Evolutionary conservation across 208 protist species (phyloP), one percentile per base, ranked within the genome.

Genomic region (Balamuthia mandrillaris): DNA sequence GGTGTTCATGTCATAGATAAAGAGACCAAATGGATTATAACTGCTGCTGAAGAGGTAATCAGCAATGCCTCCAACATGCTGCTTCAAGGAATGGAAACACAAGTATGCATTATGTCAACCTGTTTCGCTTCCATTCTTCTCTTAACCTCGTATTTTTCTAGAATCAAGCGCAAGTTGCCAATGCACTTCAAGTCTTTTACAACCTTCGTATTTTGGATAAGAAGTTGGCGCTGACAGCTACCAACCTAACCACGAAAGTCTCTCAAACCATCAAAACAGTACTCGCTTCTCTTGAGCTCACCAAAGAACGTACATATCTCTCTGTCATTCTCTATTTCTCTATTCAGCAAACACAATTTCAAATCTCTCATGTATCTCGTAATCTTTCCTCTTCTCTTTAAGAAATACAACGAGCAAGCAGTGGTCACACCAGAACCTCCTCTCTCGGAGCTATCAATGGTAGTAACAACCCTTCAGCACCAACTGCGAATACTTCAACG

Each of bases 81-180:
- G 12, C 21, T 72, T 37, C 88, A 90, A 77, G 84, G 79, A 14
- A 86, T 90, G 79, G 84, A 90, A 21, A 86, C 68, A 74, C 87
- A 90, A 41, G 65, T 75, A 31, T 10, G 3, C 1, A 45, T 41
- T 39, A 18, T 1, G 33, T 3, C 60, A 2, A 27, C 5, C 16
- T 70, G 27, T 14, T 12, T 31, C 18, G 21, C 4, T 16, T 70
- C 5, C 18, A 72, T 14, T 44, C 44, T 1, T 18, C 21, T 61
- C 24, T 16, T 9, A 39, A 9, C 16, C 21, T 61, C 14, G 18
- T 41, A 9, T 33, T 10, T 6, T 29, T 37, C 54, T 5, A 81
- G 60, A 90, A 90, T 54, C 88, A 90, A 63, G 60, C 42, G 7
- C 74, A 88, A 35, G 88, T 90, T 29, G 66, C 84, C 0, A 58